Conservation (phyloP, 2,329 filamentous ascomycete species). For the Neurospora sp. region DNA sequence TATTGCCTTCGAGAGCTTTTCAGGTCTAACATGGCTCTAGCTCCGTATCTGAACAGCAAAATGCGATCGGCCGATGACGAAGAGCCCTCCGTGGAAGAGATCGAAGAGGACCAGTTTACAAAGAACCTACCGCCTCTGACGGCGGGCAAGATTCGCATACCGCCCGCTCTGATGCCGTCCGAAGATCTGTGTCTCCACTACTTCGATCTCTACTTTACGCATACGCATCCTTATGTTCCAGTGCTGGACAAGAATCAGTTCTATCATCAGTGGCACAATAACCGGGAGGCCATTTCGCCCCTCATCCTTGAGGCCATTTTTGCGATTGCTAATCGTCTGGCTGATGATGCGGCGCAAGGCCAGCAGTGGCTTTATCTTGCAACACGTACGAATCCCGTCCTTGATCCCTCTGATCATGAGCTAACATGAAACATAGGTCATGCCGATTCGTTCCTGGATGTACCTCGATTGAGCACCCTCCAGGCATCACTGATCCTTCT, state of each 20-base stretch:
- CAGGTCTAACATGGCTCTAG: conserved; percentile 30
- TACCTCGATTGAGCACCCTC: conserved; percentile 80
- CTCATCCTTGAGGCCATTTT: conserved; percentile 85
- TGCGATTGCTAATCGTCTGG: conserved; percentile 73
- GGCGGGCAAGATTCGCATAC: conserved; percentile 70
- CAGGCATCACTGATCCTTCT: conserved; percentile 80
- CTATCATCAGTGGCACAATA: conserved; percentile 81
- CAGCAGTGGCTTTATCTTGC: conserved; percentile 90
- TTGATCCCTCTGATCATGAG: background rate
- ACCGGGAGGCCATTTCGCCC: conserved; percentile 77
- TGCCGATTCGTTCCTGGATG: conserved; percentile 86
- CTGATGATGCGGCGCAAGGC: conserved; percentile 74
- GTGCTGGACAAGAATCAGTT: conserved; percentile 75
- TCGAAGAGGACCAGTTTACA: conserved; percentile 48
- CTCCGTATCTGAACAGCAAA: conserved; percentile 72
- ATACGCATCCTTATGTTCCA: conserved; percentile 88
- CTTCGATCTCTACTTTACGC: conserved; percentile 81
- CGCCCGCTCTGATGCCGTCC: conserved; percentile 83
- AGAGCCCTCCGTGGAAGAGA: conserved; percentile 56
- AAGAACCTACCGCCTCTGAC: conserved; percentile 59
- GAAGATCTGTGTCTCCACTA: conserved; percentile 74
- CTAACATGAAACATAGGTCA: conserved; percentile 52
- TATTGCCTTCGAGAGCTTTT: background rate
- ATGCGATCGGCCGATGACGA: conserved; percentile 37
- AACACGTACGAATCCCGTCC: conserved; percentile 46